These are phyloP conservation scores for Zygotorulaspora danielsina DNA, from an alignment of 805 yeast species.

Conservation along the genomic window DNA sequence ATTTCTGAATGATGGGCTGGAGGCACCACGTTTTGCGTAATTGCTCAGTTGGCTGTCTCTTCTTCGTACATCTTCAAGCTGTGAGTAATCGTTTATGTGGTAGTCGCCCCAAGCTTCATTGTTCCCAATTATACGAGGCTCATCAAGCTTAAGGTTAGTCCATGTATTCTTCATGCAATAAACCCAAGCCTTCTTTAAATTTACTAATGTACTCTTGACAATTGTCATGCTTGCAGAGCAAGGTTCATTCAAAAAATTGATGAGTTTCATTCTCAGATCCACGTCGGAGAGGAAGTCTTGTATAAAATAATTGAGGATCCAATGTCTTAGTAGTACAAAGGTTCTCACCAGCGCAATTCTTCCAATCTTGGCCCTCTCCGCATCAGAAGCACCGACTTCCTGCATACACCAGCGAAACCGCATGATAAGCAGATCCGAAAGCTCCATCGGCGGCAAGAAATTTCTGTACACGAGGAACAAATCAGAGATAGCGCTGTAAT, in stretches of 20 bases:
- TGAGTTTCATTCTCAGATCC: slow-evolving; percentile 44
- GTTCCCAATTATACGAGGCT: slow-evolving; percentile 14
- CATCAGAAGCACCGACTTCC: slow-evolving; percentile 17
- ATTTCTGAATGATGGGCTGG: slow-evolving; percentile 33
- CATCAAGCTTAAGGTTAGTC: slow-evolving; percentile 26
- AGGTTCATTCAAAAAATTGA: slow-evolving; percentile 40
- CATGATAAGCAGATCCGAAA: slow-evolving; percentile 57
- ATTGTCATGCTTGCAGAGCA: slow-evolving; percentile 20
- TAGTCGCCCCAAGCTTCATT: slow-evolving; percentile 25
- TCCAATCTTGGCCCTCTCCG: slow-evolving; percentile 45
- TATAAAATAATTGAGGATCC: slow-evolving; percentile 81
- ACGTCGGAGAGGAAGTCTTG: slow-evolving; percentile 69
- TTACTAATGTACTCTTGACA: slow-evolving; percentile 40
- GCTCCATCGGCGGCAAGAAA: slow-evolving; percentile 54
- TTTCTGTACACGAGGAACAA: slow-evolving; percentile 80
- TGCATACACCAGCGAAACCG: slow-evolving; percentile 72
- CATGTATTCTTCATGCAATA: slow-evolving; percentile 23
- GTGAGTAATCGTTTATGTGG: slow-evolving; percentile 24
- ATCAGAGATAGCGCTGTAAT: slow-evolving; percentile 76
- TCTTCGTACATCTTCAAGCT: slow-evolving; percentile 15
- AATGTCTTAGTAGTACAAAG: slow-evolving; percentile 82
- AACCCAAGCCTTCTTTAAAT: slow-evolving; percentile 50
- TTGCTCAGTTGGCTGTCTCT: slow-evolving; percentile 30
- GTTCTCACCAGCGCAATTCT: slow-evolving; percentile 70
- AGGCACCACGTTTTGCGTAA: slow-evolving; percentile 29